Percentiles rank a stretch among this genome's conserved stretches.
Evolutionary conservation across 345 rosid species (phyloP).

Genomic region (Aegle marmelos): DNA sequence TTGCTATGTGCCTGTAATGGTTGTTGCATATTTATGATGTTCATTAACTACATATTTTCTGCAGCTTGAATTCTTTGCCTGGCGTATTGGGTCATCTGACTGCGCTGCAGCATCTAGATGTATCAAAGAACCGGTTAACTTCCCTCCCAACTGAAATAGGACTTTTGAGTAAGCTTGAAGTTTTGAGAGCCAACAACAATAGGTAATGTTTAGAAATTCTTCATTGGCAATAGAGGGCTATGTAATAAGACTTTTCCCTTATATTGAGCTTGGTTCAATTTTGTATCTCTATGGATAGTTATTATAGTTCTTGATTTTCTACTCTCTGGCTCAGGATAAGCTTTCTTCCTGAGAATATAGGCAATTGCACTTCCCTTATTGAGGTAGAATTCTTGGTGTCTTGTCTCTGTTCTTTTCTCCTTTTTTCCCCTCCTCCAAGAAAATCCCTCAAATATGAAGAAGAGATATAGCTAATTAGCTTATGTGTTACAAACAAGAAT

Average conservation of each 20-base stretch:
- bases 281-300: neutral
- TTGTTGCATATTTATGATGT: neutral
- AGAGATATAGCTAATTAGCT: neutral
- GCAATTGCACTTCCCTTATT: conserved; percentile 55
- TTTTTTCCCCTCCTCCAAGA: neutral
- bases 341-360: conserved; percentile 46
- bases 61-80: conserved; percentile 75
- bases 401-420: neutral
- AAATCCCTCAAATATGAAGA: neutral
- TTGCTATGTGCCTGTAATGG: neutral
- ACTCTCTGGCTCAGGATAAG: conserved; percentile 47
- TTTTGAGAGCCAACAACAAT: conserved; percentile 72
- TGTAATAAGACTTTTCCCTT: neutral
- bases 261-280: neutral
- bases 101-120: conserved; percentile 65
- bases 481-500: neutral
- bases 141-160: conserved; percentile 70
- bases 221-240: neutral
- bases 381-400: conserved; percentile 43
- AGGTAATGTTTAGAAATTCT: conserved; percentile 35
- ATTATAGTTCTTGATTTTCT: conserved; percentile 1
- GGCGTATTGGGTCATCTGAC: conserved; percentile 49
- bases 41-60: conserved; percentile 9
- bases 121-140: conserved; percentile 64
- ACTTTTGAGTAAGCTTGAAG: conserved; percentile 64